phyloP scores from a whole-genome alignment of 2,329 filamentous ascomycete species.

The Aspergillus transmontanensis region DNA sequence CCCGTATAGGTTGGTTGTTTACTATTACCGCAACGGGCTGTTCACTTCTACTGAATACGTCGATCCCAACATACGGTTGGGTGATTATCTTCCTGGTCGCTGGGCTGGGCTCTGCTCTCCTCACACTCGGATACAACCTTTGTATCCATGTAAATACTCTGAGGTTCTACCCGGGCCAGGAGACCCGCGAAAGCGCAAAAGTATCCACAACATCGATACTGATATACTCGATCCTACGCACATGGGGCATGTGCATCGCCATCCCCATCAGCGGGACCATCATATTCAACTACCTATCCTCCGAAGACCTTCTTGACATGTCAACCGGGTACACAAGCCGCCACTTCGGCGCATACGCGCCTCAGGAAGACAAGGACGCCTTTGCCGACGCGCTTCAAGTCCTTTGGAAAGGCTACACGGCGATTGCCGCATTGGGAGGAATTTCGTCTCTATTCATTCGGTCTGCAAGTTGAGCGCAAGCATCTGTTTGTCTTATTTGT shows the following conservation, averaged over 20 bases:
- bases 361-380: conserved; percentile 17
- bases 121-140: conserved; percentile 43
- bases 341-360: neutral
- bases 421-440: conserved; percentile 29
- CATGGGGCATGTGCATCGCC: conserved; percentile 50
- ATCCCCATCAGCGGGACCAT: conserved; percentile 44
- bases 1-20: conserved; percentile 47
- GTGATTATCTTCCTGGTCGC: conserved; percentile 40
- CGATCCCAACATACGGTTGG: conserved; percentile 39
- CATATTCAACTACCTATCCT: conserved; percentile 45
- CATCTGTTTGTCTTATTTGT: neutral
- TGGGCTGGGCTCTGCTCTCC: conserved; percentile 47
- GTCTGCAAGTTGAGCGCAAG: neutral
- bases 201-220: conserved; percentile 26
- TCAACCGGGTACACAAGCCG: neutral
- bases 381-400: conserved; percentile 26
- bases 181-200: neutral
- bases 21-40: conserved; percentile 41
- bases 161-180: neutral
- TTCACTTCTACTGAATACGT: conserved; percentile 37
- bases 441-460: conserved; percentile 2
- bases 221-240: conserved; percentile 43
- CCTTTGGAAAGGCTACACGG: conserved; percentile 32
- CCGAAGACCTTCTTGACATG: neutral
- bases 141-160: conserved; percentile 34